phyloP scores from a whole-genome alignment of 352 stramenopile genomes.

The Pythium biforme region DNA sequence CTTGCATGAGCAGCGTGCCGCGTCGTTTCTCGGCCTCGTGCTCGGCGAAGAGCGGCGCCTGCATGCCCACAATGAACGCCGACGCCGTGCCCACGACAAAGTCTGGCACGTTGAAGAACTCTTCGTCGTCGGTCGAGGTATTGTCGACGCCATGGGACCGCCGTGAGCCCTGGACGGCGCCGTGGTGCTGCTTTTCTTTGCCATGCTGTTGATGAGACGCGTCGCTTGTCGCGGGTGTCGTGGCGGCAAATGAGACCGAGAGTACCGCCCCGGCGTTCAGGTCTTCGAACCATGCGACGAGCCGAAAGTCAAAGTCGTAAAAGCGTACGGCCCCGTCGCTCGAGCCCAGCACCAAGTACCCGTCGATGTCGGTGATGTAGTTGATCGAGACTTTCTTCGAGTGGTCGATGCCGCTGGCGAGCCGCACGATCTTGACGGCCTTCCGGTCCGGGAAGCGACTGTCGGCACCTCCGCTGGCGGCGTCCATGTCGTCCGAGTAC shows the following conservation, averaged over 20 bases:
- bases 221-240: conserved; percentile 7
- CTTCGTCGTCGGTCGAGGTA: conserved; percentile 29
- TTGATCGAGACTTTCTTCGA: conserved; percentile 53
- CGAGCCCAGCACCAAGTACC: conserved; percentile 88
- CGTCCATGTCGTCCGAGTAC: conserved; percentile 26
- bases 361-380: conserved; percentile 77
- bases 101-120: conserved; percentile 79
- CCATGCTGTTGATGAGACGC: neutral
- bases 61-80: conserved; percentile 89
- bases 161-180: conserved; percentile 1
- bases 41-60: conserved; percentile 75
- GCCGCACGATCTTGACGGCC: conserved; percentile 81
- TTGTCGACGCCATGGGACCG: conserved; percentile 8
- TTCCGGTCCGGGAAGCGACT: conserved; percentile 56
- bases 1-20: conserved; percentile 90
- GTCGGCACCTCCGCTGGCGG: neutral
- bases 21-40: conserved; percentile 80
- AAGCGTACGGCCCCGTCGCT: conserved; percentile 90
- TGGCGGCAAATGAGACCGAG: conserved; percentile 83
- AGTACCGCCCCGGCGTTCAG: conserved; percentile 87
- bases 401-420: conserved; percentile 49
- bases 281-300: conserved; percentile 94
- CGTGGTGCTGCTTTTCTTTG: neutral
- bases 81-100: conserved; percentile 89
- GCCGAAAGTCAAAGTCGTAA: conserved; percentile 92